Evolutionary conservation across 2,329 filamentous ascomycete genomes (phyloP).

Genomic region (Botryotinia calthae): DNA sequence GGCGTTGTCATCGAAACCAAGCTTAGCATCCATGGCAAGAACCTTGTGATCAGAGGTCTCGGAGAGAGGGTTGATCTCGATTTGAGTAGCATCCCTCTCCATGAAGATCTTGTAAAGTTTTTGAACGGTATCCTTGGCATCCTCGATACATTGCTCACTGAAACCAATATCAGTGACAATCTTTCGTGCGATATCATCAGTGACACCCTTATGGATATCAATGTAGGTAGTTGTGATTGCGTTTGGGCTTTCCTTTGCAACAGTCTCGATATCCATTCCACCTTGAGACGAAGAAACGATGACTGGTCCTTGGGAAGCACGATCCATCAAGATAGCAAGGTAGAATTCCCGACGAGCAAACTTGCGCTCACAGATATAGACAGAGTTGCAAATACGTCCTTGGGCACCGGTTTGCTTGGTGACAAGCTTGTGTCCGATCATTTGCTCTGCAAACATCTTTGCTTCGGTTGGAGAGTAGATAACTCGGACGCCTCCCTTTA

Average conservation of each 20-base stretch:
- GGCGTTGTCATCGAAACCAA: slow-evolving; percentile 98
- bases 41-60: slow-evolving; percentile 99
- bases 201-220: slow-evolving; percentile 92
- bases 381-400: slow-evolving; percentile 92
- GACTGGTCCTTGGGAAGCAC: slow-evolving; percentile 82
- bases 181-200: slow-evolving; percentile 86
- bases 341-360: slow-evolving; percentile 99
- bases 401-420: slow-evolving; percentile 97
- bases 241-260: slow-evolving; percentile 95
- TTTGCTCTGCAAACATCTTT: slow-evolving; percentile 97
- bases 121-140: slow-evolving; percentile 94
- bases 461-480: slow-evolving; percentile 97
- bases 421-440: slow-evolving; percentile 99
- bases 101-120: slow-evolving; percentile 99
- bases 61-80: slow-evolving; percentile 98
- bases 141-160: slow-evolving; percentile 94
- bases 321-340: slow-evolving; percentile 97
- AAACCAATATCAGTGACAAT: slow-evolving; percentile 93
- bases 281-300: slow-evolving; percentile 98
- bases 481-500: slow-evolving; percentile 97
- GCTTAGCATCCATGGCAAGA: slow-evolving; percentile 98
- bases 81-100: slow-evolving; percentile 98
- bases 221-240: slow-evolving; percentile 93
- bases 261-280: slow-evolving; percentile 98
- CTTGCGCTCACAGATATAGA: slow-evolving; percentile 99